These are phyloP conservation scores for Phytophthora brassicae DNA, from an alignment of 352 stramenopile genomes.

Conservation along the genomic window DNA sequence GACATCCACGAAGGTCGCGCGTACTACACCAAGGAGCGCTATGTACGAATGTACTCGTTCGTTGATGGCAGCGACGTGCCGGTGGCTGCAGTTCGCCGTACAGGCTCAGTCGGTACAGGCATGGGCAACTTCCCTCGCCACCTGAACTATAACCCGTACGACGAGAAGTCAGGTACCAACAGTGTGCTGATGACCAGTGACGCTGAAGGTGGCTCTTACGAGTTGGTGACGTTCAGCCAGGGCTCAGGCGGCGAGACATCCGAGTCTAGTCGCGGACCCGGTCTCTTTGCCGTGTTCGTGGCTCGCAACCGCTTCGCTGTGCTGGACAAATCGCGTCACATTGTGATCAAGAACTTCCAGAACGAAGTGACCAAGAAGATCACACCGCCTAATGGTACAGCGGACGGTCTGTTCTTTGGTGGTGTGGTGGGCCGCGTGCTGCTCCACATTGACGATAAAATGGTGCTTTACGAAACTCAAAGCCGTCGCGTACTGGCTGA, in stretches of 20 bases:
- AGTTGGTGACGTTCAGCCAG: slow-evolving; percentile 95
- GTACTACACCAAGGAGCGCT: slow-evolving; percentile 98
- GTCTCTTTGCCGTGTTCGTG: slow-evolving; percentile 97
- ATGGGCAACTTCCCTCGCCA: slow-evolving; percentile 94
- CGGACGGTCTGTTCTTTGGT: slow-evolving; percentile 96
- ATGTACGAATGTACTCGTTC: slow-evolving; percentile 97
- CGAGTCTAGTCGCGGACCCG: slow-evolving; percentile 93
- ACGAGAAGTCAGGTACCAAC: slow-evolving; percentile 82
- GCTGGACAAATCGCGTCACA: slow-evolving; percentile 96
- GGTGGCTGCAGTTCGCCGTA: slow-evolving; percentile 70
- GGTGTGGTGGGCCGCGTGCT: slow-evolving; percentile 97
- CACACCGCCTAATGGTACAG: slow-evolving; percentile 92
- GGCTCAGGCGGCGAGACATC: slow-evolving; percentile 76
- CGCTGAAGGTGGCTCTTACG: slow-evolving; percentile 96
- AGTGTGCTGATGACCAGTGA: slow-evolving; percentile 95
- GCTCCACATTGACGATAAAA: slow-evolving; percentile 95
- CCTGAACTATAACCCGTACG: slow-evolving; percentile 97
- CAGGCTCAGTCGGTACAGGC: slow-evolving; percentile 62
- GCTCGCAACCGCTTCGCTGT: slow-evolving; percentile 98
- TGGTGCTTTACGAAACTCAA: slow-evolving; percentile 98
- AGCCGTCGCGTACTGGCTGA: slow-evolving; percentile 95
- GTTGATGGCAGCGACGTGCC: slow-evolving; percentile 74
- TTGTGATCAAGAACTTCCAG: slow-evolving; percentile 99
- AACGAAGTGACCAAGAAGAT: slow-evolving; percentile 99
- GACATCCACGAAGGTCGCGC: slow-evolving; percentile 80